Evolutionary conservation across 176 grass and related monocot species (phyloP).

Genomic region (Raddia distichophylla): DNA sequence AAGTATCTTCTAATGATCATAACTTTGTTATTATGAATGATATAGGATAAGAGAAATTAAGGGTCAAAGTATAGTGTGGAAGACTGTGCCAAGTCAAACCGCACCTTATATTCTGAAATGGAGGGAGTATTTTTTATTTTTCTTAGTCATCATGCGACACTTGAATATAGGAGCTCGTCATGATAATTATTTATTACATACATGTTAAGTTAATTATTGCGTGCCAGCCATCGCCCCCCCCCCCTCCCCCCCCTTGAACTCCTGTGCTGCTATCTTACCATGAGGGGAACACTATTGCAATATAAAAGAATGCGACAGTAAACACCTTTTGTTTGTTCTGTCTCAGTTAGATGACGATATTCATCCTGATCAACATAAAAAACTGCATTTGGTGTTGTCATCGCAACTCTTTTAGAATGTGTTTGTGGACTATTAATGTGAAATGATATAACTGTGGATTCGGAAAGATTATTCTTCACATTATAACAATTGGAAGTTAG

Average conservation of each 20-base stretch:
- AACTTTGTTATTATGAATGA: too few relatives aligned
- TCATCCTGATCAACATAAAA: slow-evolving; percentile 5
- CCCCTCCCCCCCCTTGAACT: neutral
- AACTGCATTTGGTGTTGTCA: slow-evolving; percentile 1
- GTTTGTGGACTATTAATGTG: slow-evolving; percentile 21
- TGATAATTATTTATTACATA: neutral
- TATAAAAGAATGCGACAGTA: neutral
- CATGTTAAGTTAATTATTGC: neutral
- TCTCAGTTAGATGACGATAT: slow-evolving; percentile 6
- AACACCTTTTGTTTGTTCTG: neutral
- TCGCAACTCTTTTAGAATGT: slow-evolving; percentile 1
- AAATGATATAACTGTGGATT: neutral
- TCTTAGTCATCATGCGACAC: neutral
- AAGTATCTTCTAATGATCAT: too few relatives aligned
- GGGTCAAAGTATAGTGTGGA: too few relatives aligned
- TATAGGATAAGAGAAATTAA: too few relatives aligned
- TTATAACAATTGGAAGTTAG: neutral
- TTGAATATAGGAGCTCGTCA: neutral
- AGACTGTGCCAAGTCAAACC: too few relatives aligned
- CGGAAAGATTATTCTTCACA: slow-evolving; percentile 18
- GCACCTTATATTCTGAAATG: too few relatives aligned
- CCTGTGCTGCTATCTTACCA: neutral
- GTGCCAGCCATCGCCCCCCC: neutral
- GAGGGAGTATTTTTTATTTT: neutral
- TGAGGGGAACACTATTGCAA: neutral